Conservation (phyloP, 2,329 filamentous ascomycete species). For the Hypocreales sp. region DNA sequence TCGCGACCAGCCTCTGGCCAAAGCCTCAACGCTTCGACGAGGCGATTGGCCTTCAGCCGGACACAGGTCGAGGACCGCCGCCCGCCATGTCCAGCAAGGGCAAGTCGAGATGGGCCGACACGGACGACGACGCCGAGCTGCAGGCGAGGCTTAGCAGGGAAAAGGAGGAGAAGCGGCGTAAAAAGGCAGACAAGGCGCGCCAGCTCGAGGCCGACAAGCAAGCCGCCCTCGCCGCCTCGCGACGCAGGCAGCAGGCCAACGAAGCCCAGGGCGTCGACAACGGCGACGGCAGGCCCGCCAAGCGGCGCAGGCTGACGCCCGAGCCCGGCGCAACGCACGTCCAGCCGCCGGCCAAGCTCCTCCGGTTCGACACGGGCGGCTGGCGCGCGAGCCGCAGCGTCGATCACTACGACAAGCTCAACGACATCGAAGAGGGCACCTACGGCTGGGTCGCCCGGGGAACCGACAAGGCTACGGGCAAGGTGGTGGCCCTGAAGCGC, state of each 20-base stretch:
- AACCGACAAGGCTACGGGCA: conserved; percentile 54
- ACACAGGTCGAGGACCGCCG: too few relatives aligned
- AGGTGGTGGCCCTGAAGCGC: conserved; percentile 82
- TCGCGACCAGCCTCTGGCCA: too few relatives aligned
- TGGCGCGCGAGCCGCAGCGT: conserved; percentile 65
- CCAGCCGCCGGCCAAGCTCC: conserved; percentile 31
- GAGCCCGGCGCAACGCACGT: conserved; percentile 14
- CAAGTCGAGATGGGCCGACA: conserved; percentile 77
- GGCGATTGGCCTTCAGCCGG: too few relatives aligned
- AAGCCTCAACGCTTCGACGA: too few relatives aligned
- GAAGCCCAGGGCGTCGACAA: conserved; percentile 13
- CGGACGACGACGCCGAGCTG: conserved; percentile 63
- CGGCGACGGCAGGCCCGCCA: conserved; percentile 34
- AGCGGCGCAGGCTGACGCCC: conserved; percentile 43
- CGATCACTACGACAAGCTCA: conserved; percentile 80
- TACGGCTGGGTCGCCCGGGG: conserved; percentile 91
- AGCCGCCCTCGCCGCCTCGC: not conserved
- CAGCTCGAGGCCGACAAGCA: conserved; percentile 34
- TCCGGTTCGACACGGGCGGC: conserved; percentile 53
- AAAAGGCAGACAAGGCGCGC: conserved; percentile 69
- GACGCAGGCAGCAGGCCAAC: conserved; percentile 1
- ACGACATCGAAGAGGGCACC: conserved; percentile 93
- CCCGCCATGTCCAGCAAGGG: conserved; percentile 37
- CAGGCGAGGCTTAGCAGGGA: conserved; percentile 56
- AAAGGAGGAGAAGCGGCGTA: conserved; percentile 78